Base-by-base conservation (phyloP, 306 rosid species). In the Quercus cerris region DNA sequence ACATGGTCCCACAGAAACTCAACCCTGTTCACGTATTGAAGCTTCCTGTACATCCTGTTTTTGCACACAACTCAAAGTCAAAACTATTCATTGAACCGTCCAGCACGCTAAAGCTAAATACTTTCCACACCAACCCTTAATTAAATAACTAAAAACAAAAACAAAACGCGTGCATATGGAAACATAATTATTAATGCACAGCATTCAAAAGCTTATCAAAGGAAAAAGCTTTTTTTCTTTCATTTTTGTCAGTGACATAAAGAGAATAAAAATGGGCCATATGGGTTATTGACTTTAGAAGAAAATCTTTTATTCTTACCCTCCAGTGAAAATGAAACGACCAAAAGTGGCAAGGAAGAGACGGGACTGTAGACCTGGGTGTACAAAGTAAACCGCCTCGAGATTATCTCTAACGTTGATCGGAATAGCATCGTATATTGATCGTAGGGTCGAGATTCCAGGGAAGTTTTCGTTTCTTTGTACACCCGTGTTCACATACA, bases 301-400 rank as follows among this genome's bases (percentile, higher is more conserved):
- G 20, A 51, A 4, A 66, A 51, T 3, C 74, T 49, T 49, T 49
- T 49, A 49, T 49, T 49, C 54, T 76, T 79, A 85, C 89, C 82
- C 80, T 56, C 81, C 82, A 41, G 46, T 76, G 80, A 79, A 82
- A 15, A 78, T 44, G 20, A 85, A 31, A 54, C 84, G 84, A 14
- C 89, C 89, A 30, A 79, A 73, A 67, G 89, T 80, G 86, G 86
- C 82, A 5, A 85, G 77, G 80, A 85, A 79, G 71, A 85, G 73
- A 6, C 82, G 74, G 75, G 89, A 27, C 79, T 73, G 84, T 25
- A 85, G 35, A 1, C 75, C 84, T 0, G 89, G 82, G 58, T 85
- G 89, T 46, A 82, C 80, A 38, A 85, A 85, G 76, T 82, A 75
- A 49, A 85, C 77, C 0, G 86, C 66, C 77, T 79, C 80, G 0